phyloP scores from a whole-genome alignment of 208 protist genomes.

The Trypanosomatidae sp. region DNA sequence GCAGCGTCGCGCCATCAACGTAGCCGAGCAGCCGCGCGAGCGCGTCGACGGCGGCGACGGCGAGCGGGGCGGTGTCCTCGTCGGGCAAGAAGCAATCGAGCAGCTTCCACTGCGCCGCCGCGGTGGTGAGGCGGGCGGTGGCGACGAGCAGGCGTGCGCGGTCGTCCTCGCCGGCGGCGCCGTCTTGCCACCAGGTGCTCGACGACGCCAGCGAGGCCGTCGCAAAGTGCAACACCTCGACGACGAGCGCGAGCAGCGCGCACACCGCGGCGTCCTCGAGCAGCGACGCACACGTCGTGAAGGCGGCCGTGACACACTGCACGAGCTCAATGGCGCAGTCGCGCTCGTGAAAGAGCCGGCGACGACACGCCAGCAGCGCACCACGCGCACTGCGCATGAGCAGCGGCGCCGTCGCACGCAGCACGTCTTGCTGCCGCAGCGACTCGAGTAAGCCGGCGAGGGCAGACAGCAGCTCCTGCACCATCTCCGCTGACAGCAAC shows the following conservation, averaged over 20 bases:
- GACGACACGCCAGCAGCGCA: conserved; percentile 9
- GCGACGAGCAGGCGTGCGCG: conserved; percentile 24
- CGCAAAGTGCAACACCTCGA: conserved; percentile 10
- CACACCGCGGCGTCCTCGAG: conserved; percentile 19
- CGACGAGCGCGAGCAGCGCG: conserved; percentile 14
- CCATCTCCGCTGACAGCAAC: conserved; percentile 9
- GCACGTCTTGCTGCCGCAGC: conserved; percentile 19
- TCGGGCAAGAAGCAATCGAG: conserved; percentile 53
- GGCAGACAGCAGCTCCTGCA: conserved; percentile 12
- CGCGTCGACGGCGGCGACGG: conserved; percentile 16
- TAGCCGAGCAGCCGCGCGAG: conserved; percentile 28
- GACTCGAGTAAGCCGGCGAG: conserved; percentile 35
- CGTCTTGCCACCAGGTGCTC: conserved; percentile 10
- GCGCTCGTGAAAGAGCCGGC: conserved; percentile 16
- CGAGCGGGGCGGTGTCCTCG: conserved; percentile 16
- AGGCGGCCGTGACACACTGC: conserved; percentile 22
- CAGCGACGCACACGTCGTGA: conserved; percentile 21
- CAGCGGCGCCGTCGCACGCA: conserved; percentile 15
- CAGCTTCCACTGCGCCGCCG: conserved; percentile 49
- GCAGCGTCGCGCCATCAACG: conserved; percentile 34
- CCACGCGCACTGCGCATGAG: conserved; percentile 9
- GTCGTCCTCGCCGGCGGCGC: conserved; percentile 27
- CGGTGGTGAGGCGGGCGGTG: conserved; percentile 25
- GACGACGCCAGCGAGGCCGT: conserved; percentile 3
- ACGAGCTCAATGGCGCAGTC: conserved; percentile 21